Conservation (phyloP, 176 grass and related monocot genomes). For the Juncus inflexus region DNA sequence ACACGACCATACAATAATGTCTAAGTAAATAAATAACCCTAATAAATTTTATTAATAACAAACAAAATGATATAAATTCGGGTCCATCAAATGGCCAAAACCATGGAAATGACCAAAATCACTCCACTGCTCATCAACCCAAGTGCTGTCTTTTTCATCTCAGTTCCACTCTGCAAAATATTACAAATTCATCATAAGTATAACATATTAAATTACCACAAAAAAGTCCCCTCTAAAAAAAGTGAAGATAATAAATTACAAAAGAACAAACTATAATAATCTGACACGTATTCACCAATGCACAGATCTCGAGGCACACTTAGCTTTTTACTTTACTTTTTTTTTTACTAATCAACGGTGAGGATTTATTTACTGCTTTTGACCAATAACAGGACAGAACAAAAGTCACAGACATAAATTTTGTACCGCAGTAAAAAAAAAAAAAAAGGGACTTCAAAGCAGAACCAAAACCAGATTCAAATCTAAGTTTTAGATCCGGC, state of each 20-base stretch:
- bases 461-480: neutral
- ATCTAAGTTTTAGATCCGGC: constrained; percentile 12
- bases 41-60: too few species aligned
- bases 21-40: too few species aligned
- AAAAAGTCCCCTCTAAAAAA: neutral
- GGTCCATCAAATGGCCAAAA: constrained; percentile 15
- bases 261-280: constrained; percentile 4
- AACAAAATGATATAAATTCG: too few species aligned
- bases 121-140: constrained; percentile 3
- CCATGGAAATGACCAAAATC: constrained; percentile 20
- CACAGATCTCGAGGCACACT: neutral
- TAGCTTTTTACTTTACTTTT: neutral
- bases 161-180: constrained; percentile 13
- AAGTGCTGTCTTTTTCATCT: neutral
- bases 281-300: neutral
- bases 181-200: neutral
- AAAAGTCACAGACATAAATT: neutral
- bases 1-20: too few species aligned
- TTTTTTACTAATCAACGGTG: neutral
- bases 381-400: neutral
- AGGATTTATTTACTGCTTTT: neutral
- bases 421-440: constrained; percentile 7
- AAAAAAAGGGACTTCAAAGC: neutral
- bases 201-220: constrained; percentile 2
- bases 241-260: neutral